Base-by-base conservation (phyloP, 2,329 filamentous ascomycete species). In the Ophiostoma pallidulum region DNA sequence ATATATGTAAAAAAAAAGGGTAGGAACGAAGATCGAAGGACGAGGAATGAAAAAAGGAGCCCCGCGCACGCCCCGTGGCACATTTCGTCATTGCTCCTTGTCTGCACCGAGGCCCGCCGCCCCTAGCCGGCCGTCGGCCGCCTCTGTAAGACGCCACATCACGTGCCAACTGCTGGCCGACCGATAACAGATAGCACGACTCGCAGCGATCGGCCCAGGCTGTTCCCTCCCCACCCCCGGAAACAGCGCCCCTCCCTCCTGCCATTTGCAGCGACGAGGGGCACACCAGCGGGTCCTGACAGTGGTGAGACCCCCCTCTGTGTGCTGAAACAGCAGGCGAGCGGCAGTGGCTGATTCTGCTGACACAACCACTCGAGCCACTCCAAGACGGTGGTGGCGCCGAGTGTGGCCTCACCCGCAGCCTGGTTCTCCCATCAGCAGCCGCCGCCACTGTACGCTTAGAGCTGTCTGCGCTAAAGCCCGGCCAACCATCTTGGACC, bases 71-170 rank as follows among this genome's bases (percentile, higher is more conserved):
- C n/a, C 32, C 14, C 33, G 22, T 26, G 12, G 8, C 24, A 37
- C 22, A 49, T 49, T 31, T 41, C 47, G 47, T 49, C 47, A 49
- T 49, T 38, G 37, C 33, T n/a, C n/a, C 29, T 39, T 8, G 36
- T 29, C 9, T 19, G 24, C 29, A 12, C 41, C 47, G 41, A 49
- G 19, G 41, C 9, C 47, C 47, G 41, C 28, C 32, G 32, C 31
- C 22, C 22, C 22, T 36, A 28, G 24, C 20, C 42, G 22, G 37
- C 47, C 47, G 47, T 37, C 47, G n/a, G 32, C 47, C 42, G 32
- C 31, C 16, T 4, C 10, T n/a, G 6, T 13, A 41, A 49, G 31
- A 37, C 47, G 47, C 41, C 42, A 49, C 16, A 41, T 36, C 42
- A 49, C 41, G 37, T 49, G 47, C n/a, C n/a, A n/a, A n/a, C n/a